A percentile compares a stretch with the other conserved stretches of the same genome.
Conservation (phyloP, 2,329 filamentous ascomycete genomes). For the Cladosporium velox region DNA sequence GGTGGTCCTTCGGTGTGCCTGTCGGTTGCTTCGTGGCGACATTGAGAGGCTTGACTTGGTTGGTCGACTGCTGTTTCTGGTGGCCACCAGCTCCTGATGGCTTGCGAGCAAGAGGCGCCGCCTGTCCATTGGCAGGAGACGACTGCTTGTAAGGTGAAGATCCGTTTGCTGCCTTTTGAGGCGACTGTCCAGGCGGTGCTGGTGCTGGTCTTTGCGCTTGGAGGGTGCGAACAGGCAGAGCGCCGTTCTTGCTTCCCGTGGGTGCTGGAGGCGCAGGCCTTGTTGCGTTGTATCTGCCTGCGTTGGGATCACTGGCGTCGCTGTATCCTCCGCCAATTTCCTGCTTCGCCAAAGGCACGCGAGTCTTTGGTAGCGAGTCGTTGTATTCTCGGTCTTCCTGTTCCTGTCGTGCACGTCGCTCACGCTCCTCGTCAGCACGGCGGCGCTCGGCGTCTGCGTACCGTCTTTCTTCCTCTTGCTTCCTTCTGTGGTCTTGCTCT, state of each 20-base stretch:
- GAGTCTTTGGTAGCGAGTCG: slow-evolving; percentile 79
- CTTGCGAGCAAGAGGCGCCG: slow-evolving; percentile 33
- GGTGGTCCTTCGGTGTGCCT: slow-evolving; percentile 54
- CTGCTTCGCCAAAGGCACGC: slow-evolving; percentile 80
- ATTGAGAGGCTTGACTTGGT: slow-evolving; percentile 55
- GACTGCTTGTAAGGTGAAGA: slow-evolving; percentile 34
- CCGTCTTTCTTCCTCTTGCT: slow-evolving; percentile 45
- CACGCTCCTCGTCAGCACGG: slow-evolving; percentile 47
- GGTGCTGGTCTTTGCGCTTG: slow-evolving; percentile 66
- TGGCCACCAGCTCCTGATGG: slow-evolving; percentile 32
- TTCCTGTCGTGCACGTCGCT: slow-evolving; percentile 62
- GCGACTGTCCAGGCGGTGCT: slow-evolving; percentile 34
- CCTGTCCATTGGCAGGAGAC: slow-evolving; percentile 31
- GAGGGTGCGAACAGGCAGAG: slow-evolving; percentile 48
- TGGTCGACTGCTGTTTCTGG: slow-evolving; percentile 29
- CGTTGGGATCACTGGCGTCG: slow-evolving; percentile 47
- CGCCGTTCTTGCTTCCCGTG: slow-evolving; percentile 30
- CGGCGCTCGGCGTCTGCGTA: slow-evolving; percentile 42
- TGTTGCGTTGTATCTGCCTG: slow-evolving; percentile 78
- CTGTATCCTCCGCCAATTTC: slow-evolving; percentile 72
- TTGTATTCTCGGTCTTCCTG: slow-evolving; percentile 76
- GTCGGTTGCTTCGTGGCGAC: slow-evolving; percentile 51
- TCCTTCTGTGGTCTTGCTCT: slow-evolving; percentile 43
- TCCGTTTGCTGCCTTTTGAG: slow-evolving; percentile 32
- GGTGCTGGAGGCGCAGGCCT: slow-evolving; percentile 67